These are phyloP conservation scores for Drosera capensis DNA, from an alignment of 148 eudicot genomes.

Conservation along the genomic window DNA sequence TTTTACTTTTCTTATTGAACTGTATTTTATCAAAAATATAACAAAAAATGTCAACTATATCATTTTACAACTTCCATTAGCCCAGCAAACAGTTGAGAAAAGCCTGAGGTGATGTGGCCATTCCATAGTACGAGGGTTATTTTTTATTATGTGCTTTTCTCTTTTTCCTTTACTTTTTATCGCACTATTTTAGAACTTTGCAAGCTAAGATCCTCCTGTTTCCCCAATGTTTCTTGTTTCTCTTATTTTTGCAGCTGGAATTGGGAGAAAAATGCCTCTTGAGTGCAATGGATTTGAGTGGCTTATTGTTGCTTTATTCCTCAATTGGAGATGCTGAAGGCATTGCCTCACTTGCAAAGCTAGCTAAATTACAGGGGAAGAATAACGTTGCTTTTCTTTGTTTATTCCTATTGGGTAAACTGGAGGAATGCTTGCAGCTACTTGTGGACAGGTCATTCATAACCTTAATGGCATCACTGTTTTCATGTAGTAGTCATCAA, in stretches of 20 bases:
- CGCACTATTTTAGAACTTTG: neutral
- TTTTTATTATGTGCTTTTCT: too few species aligned
- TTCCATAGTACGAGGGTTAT: too few species aligned
- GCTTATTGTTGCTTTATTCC: slow-evolving; percentile 85
- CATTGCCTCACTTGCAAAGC: slow-evolving; percentile 54
- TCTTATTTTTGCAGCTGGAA: slow-evolving; percentile 51
- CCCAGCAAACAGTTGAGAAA: too few species aligned
- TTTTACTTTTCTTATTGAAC: too few species aligned
- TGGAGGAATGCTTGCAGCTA: slow-evolving; percentile 85
- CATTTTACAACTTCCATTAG: too few species aligned
- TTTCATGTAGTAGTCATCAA: neutral
- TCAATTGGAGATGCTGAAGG: slow-evolving; percentile 96
- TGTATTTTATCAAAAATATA: too few species aligned
- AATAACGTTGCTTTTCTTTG: slow-evolving; percentile 91
- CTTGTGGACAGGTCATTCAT: slow-evolving; percentile 60
- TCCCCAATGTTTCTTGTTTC: neutral
- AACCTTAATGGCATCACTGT: neutral
- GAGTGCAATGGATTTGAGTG: slow-evolving; percentile 89
- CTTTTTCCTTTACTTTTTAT: too few species aligned
- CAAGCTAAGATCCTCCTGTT: neutral
- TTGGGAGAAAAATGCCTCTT: slow-evolving; percentile 89
- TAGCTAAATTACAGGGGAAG: slow-evolving; percentile 78
- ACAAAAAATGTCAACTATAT: too few species aligned
- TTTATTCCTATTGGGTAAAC: slow-evolving; percentile 77
- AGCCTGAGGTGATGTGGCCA: too few species aligned